phyloP scores from a whole-genome alignment of 768 basidiomycete genomes.

The Nidularia sp. region DNA sequence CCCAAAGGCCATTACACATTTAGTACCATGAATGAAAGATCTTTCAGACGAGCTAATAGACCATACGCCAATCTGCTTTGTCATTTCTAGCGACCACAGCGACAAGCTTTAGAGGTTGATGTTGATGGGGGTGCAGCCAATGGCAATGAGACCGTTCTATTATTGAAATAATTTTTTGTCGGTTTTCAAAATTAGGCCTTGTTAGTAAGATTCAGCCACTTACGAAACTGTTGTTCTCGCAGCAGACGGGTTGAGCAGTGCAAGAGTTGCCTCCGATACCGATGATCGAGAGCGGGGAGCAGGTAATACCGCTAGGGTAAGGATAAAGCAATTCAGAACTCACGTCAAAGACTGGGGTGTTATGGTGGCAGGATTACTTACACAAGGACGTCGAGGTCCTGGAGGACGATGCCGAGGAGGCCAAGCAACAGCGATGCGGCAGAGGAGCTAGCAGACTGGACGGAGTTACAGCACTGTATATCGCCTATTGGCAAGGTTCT shows the following conservation, averaged over 20 bases:
- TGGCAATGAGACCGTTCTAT: constrained; percentile 28
- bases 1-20: too few relatives aligned
- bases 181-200: neutral
- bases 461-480: constrained; percentile 15
- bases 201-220: constrained; percentile 8
- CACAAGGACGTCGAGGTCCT: constrained; percentile 18
- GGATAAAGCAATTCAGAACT: neutral
- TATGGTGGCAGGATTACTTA: constrained; percentile 8
- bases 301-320: constrained; percentile 23
- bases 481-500: neutral
- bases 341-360: too few relatives aligned
- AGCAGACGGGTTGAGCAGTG: constrained; percentile 30
- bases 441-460: constrained; percentile 10
- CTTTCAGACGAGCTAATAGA: too few relatives aligned
- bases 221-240: constrained; percentile 30
- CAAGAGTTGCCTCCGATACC: constrained; percentile 21
- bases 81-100: too few relatives aligned
- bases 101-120: constrained; percentile 25
- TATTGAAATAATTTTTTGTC: neutral
- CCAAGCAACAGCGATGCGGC: constrained; percentile 15
- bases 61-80: too few relatives aligned
- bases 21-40: too few relatives aligned
- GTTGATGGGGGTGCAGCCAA: constrained; percentile 34
- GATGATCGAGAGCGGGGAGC: constrained; percentile 21
- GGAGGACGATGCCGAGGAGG: constrained; percentile 24